These are phyloP conservation scores for Postia placenta DNA, from an alignment of 768 basidiomycete species.

Conservation along the genomic window DNA sequence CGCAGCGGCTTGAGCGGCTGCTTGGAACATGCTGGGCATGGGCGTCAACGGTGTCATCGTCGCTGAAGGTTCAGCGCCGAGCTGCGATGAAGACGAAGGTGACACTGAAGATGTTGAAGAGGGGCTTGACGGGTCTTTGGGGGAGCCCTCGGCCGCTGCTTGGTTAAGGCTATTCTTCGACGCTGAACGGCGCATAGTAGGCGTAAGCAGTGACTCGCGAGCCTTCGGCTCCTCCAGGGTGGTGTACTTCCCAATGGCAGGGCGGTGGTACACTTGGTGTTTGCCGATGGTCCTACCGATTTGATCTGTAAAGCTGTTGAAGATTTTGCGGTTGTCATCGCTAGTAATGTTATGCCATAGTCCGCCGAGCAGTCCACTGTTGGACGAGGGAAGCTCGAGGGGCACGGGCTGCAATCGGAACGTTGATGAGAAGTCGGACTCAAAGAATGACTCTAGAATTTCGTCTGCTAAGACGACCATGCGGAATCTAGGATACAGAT, in stretches of 20 bases:
- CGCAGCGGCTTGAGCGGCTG: conserved; percentile 68
- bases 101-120: conserved; percentile 15
- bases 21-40: conserved; percentile 57
- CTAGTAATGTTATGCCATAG: conserved; percentile 87
- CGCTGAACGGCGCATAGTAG: conserved; percentile 52
- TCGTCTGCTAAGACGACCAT: conserved; percentile 99
- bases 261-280: conserved; percentile 77
- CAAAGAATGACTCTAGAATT: conserved; percentile 94
- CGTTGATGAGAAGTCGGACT: conserved; percentile 82
- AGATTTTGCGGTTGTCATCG: conserved; percentile 88
- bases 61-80: conserved; percentile 39
- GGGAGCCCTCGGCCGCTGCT: conserved; percentile 24
- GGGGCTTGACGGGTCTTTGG: conserved; percentile 15
- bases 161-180: conserved; percentile 45
- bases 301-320: conserved; percentile 90
- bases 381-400: conserved; percentile 57
- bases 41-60: conserved; percentile 37
- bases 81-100: conserved; percentile 39
- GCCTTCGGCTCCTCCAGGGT: conserved; percentile 83
- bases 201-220: conserved; percentile 79
- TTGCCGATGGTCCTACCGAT: conserved; percentile 92
- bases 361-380: conserved; percentile 68
- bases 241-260: conserved; percentile 83
- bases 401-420: conserved; percentile 74
- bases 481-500: conserved; percentile 60